Conservation (phyloP, 352 stramenopile species). For the Pythium periplocum region DNA sequence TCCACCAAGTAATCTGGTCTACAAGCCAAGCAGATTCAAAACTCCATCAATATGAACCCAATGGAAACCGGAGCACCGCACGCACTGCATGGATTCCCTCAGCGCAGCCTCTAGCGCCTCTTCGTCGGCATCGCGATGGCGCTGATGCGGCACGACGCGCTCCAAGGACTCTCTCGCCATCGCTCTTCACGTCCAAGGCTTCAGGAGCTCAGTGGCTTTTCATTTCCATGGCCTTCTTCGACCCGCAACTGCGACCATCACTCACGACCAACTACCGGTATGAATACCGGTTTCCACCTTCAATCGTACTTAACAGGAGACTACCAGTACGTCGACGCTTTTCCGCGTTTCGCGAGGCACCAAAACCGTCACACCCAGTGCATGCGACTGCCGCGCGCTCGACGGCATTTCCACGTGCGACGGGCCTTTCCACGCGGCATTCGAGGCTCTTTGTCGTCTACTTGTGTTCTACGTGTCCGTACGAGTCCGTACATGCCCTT, state of each 20-base stretch:
- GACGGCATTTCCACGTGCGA: background rate
- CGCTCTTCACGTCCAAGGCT: no score
- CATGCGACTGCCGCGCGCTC: conserved; percentile 1
- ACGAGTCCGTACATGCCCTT: background rate
- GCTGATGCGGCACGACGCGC: conserved; percentile 1
- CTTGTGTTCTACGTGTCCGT: no score
- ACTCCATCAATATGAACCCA: background rate
- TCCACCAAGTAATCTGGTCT: conserved; percentile 66
- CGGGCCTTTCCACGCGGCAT: no score
- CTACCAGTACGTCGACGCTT: background rate
- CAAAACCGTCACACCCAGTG: conserved; percentile 4
- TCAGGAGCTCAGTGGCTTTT: no score
- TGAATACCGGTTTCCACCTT: background rate
- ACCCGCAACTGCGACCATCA: no score
- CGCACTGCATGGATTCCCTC: conserved; percentile 53
- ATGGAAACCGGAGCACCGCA: conserved; percentile 2
- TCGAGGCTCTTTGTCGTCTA: no score
- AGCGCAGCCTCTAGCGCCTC: conserved; percentile 64
- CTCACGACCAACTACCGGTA: no score
- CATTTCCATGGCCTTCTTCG: no score
- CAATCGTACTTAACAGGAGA: conserved; percentile 5
- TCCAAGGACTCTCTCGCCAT: no score
- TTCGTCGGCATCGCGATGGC: conserved; percentile 53
- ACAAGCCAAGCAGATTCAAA: background rate
- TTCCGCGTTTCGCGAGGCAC: background rate